A percentile compares a stretch with the other conserved stretches of the same genome.
Conservation (phyloP, 2,329 filamentous ascomycete species). For the Xylaria sp. region DNA sequence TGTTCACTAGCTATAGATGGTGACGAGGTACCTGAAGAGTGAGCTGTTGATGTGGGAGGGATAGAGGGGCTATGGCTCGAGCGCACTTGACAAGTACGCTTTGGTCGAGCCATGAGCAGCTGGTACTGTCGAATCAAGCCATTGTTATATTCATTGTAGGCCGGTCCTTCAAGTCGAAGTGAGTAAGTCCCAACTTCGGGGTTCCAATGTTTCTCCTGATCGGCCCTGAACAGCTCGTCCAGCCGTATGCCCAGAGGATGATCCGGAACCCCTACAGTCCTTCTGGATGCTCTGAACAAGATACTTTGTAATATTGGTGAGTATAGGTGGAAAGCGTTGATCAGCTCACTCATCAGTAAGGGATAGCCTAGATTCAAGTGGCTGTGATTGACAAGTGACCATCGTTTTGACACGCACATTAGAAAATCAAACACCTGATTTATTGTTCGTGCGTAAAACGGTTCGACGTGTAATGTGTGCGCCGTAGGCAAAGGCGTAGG, state of each 20-base stretch:
- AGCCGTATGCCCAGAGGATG: slow-evolving; percentile 49
- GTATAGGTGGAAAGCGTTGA: slow-evolving; percentile 57
- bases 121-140: slow-evolving; percentile 39
- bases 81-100: slow-evolving; percentile 6
- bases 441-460: slow-evolving; percentile 40
- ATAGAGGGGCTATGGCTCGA: slow-evolving; percentile 26
- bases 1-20: slow-evolving; percentile 22
- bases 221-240: slow-evolving; percentile 52
- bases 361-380: slow-evolving; percentile 59
- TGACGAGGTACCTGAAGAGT: slow-evolving; percentile 16
- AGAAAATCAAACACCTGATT: slow-evolving; percentile 58
- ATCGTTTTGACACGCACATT: slow-evolving; percentile 55
- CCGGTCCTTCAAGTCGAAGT: slow-evolving; percentile 7
- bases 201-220: slow-evolving; percentile 50
- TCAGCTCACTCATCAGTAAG: slow-evolving; percentile 67
- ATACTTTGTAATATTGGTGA: slow-evolving; percentile 65
- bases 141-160: slow-evolving; percentile 42
- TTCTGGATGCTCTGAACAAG: slow-evolving; percentile 63
- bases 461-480: slow-evolving; percentile 25
- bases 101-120: slow-evolving; percentile 28
- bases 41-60: slow-evolving; percentile 18
- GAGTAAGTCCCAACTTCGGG: slow-evolving; percentile 38
- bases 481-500: slow-evolving; percentile 45
- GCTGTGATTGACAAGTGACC: slow-evolving; percentile 52
- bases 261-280: slow-evolving; percentile 57